phyloP scores from a whole-genome alignment of 2,329 filamentous ascomycete genomes.

The Leptographium procerum region DNA sequence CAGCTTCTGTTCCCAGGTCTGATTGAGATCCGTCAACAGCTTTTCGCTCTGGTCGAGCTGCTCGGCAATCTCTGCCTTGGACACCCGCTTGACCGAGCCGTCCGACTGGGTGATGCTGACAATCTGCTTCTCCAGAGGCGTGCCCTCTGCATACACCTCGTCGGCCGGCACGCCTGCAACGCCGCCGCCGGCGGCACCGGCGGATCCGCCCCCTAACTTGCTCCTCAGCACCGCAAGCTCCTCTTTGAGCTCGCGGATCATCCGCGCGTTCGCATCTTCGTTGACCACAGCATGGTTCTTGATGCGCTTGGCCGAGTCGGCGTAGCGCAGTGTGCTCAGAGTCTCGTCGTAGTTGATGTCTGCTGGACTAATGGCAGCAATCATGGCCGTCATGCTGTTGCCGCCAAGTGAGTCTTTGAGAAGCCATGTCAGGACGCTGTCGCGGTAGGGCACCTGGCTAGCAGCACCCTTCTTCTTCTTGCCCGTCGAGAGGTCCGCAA shows the following conservation, averaged over 20 bases:
- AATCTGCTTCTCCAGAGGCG: conserved; percentile 88
- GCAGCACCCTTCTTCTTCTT: conserved; percentile 64
- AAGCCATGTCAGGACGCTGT: conserved; percentile 92
- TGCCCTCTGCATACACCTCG: conserved; percentile 83
- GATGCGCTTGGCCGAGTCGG: conserved; percentile 95
- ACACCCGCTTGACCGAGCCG: conserved; percentile 84
- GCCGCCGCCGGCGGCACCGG: conserved; percentile 28
- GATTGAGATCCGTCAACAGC: conserved; percentile 86
- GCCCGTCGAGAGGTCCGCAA: conserved; percentile 80
- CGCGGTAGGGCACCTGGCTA: conserved; percentile 83
- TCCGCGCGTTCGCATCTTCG: conserved; percentile 95
- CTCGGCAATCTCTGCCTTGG: conserved; percentile 95
- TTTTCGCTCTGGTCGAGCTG: conserved; percentile 96
- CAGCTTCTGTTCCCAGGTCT: conserved; percentile 97
- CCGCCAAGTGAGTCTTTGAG: conserved; percentile 93
- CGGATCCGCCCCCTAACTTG: conserved; percentile 60
- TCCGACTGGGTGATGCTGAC: conserved; percentile 85
- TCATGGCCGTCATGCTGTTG: conserved; percentile 99
- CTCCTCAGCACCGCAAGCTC: conserved; percentile 76
- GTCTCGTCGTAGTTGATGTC: conserved; percentile 99
- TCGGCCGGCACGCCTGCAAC: conserved; percentile 47
- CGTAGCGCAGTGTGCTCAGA: conserved; percentile 86
- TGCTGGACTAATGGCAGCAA: conserved; percentile 93
- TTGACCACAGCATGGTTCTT: conserved; percentile 99
- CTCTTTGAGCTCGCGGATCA: conserved; percentile 97